Evolutionary conservation across 2,329 filamentous ascomycete genomes (phyloP).

Genomic region (Stemphylium beticola): DNA sequence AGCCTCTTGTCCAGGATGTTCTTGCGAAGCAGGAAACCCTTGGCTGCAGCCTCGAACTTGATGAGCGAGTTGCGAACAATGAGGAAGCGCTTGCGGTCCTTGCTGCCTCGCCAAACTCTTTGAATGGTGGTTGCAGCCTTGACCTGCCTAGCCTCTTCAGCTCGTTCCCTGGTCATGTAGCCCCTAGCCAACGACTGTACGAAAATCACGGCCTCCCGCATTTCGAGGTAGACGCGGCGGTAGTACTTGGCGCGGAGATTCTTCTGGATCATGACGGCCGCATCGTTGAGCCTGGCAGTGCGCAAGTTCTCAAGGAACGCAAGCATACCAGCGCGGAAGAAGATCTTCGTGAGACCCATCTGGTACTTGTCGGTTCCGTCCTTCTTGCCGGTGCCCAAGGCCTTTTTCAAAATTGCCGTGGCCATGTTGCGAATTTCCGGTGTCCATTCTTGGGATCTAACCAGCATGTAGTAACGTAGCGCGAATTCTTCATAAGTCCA

Average conservation of each 20-base stretch:
- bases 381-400: constrained; percentile 70
- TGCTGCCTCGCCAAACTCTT: constrained; percentile 90
- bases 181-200: constrained; percentile 82
- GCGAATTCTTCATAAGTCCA: constrained; percentile 99
- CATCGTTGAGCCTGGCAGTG: constrained; percentile 87
- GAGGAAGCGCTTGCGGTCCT: constrained; percentile 81
- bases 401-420: constrained; percentile 87
- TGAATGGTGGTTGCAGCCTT: constrained; percentile 94
- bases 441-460: constrained; percentile 88
- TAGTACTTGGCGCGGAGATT: constrained; percentile 96
- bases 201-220: constrained; percentile 77
- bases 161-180: constrained; percentile 75
- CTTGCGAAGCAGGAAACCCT: constrained; percentile 89
- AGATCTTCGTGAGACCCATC: constrained; percentile 96
- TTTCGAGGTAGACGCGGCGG: constrained; percentile 86
- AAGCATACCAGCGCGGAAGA: constrained; percentile 98
- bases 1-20: constrained; percentile 92
- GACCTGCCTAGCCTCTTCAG: constrained; percentile 79
- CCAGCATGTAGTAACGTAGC: constrained; percentile 96
- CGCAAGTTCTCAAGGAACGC: constrained; percentile 95
- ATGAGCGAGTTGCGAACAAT: constrained; percentile 83
- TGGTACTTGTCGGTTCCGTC: constrained; percentile 90
- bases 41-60: constrained; percentile 85
- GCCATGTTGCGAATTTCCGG: constrained; percentile 94
- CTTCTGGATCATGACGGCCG: constrained; percentile 98